Base-by-base conservation (phyloP, 164 flowering plant genomes). In the Magnolia officinalis region DNA sequence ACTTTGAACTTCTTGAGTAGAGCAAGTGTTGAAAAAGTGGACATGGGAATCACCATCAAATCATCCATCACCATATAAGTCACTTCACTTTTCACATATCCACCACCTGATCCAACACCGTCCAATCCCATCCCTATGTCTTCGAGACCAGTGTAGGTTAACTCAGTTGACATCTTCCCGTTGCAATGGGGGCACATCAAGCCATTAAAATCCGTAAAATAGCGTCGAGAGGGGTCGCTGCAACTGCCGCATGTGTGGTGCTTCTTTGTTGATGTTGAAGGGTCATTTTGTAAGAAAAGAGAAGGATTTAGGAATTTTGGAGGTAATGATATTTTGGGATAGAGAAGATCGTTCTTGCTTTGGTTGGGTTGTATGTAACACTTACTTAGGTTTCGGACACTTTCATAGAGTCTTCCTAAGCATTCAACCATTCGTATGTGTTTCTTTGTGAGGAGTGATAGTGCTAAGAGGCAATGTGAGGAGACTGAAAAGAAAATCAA, bases 1-100 rank as follows among this genome's bases (percentile, higher is more conserved):
- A 88, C 78, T 26, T 78, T 71, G 21, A 80, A 77, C 74, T 72
- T 77, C 63, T 80, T 83, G 0, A 84, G 77, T 9, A 84, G 72
- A 59, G 86, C 37, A 21, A 85, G 72, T 64, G 76, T 65, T 0
- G 87, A 82, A 7, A 82, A 76, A 19, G 84, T 80, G 0, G 89
- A 88, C 86, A 87, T 79, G 1, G 89, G 90, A 16, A 31, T 75
- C 24, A 89, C 86, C 14, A 4, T 80, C 21, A 87, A 67, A 72
- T 86, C 80, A 83, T 89, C 90, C 84, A 75, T 82, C 7, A 86
- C 80, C 83, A 83, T 84, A 70, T 87, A 90, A 0, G 86, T 82
- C 24, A 82, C 85, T 50, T 80, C 70, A 1, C 79, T 86, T 52
- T 81, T 83, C 74, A 86, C 89, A 75, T 58, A 84, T 2, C 88